A percentile compares a stretch with the other conserved stretches of the same genome.
phyloP scores from a whole-genome alignment of 108 stramenopile species.

The Nitzschia inconspicua region DNA sequence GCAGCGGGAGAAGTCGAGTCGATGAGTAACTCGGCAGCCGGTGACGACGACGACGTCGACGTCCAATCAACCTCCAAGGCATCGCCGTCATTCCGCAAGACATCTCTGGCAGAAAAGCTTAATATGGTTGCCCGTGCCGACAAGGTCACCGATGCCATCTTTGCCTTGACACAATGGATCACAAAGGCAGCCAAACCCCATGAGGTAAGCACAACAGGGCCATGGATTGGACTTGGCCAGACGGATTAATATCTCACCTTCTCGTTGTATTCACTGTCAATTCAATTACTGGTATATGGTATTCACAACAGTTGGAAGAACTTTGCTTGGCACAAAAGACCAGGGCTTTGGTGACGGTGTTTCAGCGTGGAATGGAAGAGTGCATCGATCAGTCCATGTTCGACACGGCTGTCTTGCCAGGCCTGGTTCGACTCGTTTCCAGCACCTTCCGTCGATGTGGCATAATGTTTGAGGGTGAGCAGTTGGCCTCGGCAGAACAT shows the following conservation, averaged over 20 bases:
- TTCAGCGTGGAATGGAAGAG: conserved; percentile 27
- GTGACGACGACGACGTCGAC: no score
- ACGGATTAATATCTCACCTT: background rate
- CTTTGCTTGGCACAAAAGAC: conserved; percentile 24
- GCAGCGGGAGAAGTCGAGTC: no score
- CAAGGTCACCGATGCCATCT: conserved; percentile 32
- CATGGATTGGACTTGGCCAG: no score
- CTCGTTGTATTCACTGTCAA: background rate
- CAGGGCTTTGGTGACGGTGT: conserved; percentile 20
- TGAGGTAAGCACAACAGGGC: no score
- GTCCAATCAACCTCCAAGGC: no score
- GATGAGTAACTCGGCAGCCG: background rate
- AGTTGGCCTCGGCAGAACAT: background rate
- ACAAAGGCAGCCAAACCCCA: conserved; percentile 33
- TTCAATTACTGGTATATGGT: background rate
- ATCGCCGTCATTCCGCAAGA: no score
- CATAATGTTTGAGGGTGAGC: background rate
- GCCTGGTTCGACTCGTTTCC: conserved; percentile 14
- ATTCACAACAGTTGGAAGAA: conserved; percentile 21
- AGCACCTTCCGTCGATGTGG: conserved; percentile 16
- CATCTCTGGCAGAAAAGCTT: conserved; percentile 20
- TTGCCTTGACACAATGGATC: conserved; percentile 45
- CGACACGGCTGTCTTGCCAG: conserved; percentile 16
- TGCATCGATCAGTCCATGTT: conserved; percentile 7
- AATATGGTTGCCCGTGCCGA: conserved; percentile 33